Evolutionary conservation across 163 green algal genomes (phyloP).

Genomic region (Scenedesmus sp.): DNA sequence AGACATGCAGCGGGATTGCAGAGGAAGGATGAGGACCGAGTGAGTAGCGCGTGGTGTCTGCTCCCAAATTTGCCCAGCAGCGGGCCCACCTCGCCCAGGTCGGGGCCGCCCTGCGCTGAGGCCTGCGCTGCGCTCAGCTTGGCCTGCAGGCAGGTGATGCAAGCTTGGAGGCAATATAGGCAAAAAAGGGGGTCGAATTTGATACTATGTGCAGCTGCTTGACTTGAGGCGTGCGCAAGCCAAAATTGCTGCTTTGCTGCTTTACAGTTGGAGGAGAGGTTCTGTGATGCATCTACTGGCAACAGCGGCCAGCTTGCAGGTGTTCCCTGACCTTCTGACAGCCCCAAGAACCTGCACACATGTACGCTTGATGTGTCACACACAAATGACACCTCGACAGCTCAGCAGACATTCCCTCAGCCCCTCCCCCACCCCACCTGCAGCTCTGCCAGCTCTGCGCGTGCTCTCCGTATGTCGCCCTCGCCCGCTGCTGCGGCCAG

Average conservation of each 20-base stretch:
- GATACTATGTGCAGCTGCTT: no score
- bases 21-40: background rate
- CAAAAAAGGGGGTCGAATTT: no score
- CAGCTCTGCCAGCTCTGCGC: constrained; percentile 54
- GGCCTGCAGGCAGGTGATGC: background rate
- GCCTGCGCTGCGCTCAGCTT: background rate
- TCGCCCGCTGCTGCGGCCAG: constrained; percentile 56
- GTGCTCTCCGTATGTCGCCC: constrained; percentile 42
- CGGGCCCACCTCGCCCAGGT: constrained; percentile 26
- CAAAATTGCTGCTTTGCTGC: no score
- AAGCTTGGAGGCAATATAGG: background rate
- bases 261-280: no score
- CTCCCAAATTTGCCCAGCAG: constrained; percentile 49
- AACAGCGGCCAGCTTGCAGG: no score
- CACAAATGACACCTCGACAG: background rate
- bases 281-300: no score
- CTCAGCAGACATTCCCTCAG: no score
- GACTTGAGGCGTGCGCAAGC: no score
- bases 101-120: background rate
- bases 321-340: background rate
- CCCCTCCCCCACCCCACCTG: background rate
- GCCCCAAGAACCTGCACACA: background rate
- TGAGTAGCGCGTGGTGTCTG: background rate
- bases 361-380: background rate
- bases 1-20: background rate